phyloP scores from a whole-genome alignment of 495 filamentous ascomycete genomes.

The Penicillium riverlandense region DNA sequence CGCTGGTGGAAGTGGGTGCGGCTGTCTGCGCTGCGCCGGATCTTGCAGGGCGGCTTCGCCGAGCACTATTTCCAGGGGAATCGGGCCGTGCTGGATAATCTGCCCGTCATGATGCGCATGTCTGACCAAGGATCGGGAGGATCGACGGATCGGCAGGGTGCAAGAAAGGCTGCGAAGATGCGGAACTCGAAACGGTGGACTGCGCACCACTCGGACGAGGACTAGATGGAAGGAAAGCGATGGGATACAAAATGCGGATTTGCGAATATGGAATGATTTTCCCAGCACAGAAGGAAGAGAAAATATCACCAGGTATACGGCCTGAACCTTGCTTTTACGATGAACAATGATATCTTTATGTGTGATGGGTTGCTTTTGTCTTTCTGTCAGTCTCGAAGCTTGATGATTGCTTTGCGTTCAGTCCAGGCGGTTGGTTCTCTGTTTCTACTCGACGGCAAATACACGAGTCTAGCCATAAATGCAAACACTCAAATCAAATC shows the following conservation, averaged over 20 bases:
- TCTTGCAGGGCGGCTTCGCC: constrained; percentile 73
- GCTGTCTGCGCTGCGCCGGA: constrained; percentile 64
- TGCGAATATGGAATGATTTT: no score
- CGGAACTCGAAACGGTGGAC: constrained; percentile 33
- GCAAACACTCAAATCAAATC: no score
- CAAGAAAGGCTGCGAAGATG: constrained; percentile 26
- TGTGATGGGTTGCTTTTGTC: no score
- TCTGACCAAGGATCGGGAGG: not conserved
- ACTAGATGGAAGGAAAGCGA: constrained; percentile 2
- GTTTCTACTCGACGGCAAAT: no score
- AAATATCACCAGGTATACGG: not conserved
- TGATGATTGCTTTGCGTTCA: no score
- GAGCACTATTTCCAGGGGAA: constrained; percentile 82
- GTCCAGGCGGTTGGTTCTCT: no score
- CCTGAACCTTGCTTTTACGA: no score
- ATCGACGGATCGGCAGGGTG: constrained; percentile 18
- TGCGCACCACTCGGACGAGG: constrained; percentile 18
- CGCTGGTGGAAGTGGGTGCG: constrained; percentile 86
- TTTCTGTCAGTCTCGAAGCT: no score
- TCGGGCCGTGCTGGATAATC: constrained; percentile 65
- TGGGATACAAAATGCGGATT: no score
- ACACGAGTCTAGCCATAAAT: no score
- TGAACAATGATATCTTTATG: no score
- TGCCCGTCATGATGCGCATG: constrained; percentile 50
- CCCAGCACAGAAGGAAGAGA: no score